Conservation (phyloP, 164 flowering plant species). For the Taxillus chinensis region DNA sequence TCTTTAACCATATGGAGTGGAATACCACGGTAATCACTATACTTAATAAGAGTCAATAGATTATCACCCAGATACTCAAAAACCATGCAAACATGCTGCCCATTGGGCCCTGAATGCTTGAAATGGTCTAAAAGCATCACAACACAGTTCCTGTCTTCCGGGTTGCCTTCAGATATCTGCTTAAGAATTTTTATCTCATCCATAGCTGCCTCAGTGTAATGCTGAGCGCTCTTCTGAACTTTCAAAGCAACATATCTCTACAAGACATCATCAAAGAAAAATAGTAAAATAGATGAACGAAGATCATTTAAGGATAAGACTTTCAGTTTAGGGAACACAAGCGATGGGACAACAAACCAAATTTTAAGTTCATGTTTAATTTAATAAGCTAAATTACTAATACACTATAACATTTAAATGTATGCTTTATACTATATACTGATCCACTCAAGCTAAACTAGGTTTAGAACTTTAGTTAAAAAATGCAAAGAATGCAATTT, state of each 20-base stretch:
- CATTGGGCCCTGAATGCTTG: constrained; percentile 3
- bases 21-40: constrained; percentile 2
- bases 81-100: constrained; percentile 6
- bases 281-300: too few species aligned
- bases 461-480: too few species aligned
- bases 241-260: constrained; percentile 65
- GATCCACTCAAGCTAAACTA: too few species aligned
- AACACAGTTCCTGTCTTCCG: not conserved
- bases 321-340: not conserved
- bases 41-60: constrained; percentile 2
- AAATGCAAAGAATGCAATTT: too few species aligned
- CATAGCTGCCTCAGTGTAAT: constrained; percentile 73
- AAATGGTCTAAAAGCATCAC: constrained; percentile 15
- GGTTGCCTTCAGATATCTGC: constrained; percentile 4
- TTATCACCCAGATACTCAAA: constrained; percentile 5
- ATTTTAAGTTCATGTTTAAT: too few species aligned
- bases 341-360: too few species aligned
- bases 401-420: too few species aligned
- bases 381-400: too few species aligned
- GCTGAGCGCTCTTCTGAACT: constrained; percentile 75
- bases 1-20: constrained; percentile 6
- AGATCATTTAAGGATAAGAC: too few species aligned
- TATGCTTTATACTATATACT: too few species aligned
- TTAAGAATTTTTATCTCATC: constrained; percentile 72
- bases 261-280: not conserved